Percentiles rank a stretch among this genome's conserved stretches.
Conservation (phyloP, 208 protist species). For the Polymyxa betae region DNA sequence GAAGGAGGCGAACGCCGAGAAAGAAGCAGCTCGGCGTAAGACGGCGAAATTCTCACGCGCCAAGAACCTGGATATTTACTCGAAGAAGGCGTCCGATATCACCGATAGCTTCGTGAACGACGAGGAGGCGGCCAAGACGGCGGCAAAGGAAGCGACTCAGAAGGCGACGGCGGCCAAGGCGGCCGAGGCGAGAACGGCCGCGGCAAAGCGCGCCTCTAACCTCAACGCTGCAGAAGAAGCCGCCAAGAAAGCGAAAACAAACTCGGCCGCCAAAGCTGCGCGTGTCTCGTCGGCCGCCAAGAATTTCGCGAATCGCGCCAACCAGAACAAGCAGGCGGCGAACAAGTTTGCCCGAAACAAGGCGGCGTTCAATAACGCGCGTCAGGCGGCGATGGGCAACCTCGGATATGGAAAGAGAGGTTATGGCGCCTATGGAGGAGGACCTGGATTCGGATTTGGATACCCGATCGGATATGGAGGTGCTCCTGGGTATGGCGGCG, state of each 20-base stretch:
- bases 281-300: not conserved
- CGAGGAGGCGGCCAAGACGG: too few species aligned
- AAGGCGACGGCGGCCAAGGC: not conserved
- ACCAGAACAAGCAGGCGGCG: not conserved
- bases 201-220: not conserved
- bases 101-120: not conserved
- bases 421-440: not conserved
- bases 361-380: not conserved
- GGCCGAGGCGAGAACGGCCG: not conserved
- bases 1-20: not conserved
- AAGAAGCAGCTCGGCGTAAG: not conserved
- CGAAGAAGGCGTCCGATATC: not conserved
- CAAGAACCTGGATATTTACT: not conserved
- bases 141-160: not conserved
- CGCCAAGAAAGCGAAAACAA: not conserved
- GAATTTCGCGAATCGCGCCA: not conserved
- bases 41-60: not conserved
- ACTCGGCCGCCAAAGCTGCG: not conserved
- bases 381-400: not conserved
- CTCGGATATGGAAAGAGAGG: not conserved
- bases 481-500: not conserved
- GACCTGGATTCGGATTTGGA: too few species aligned
- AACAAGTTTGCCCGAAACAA: not conserved
- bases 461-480: not conserved
- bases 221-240: not conserved